Evolutionary conservation across 2,329 filamentous ascomycete genomes (phyloP), one percentile per base, ranked within the genome.

Genomic region (Sclerotinia nivalis): DNA sequence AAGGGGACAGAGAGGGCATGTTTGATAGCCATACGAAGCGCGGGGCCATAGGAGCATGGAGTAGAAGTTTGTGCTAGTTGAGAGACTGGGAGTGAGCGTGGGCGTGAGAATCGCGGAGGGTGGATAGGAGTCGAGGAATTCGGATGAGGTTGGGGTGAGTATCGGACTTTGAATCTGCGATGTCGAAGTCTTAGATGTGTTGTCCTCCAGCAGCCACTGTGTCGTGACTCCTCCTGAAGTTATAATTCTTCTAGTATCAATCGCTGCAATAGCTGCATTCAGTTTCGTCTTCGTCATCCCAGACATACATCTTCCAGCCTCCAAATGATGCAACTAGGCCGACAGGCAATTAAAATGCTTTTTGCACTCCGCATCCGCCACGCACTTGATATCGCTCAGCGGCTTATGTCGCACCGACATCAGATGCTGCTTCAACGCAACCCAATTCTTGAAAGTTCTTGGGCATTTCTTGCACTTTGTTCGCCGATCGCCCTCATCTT

Each of bases 81-180:
- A 71, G 58, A 66, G 54, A n/a, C n/a, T n/a, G n/a, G n/a, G n/a
- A 69, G 70, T 69, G 59, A 59, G 69, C 54, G 28, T 66, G n/a
- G 70, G 49, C 47, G 66, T 71, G 66, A 66, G 66, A 43, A 68
- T 65, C 47, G 52, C 15, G 60, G 70, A 71, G 37, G 70, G n/a
- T 61, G 58, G 66, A 66, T 71, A 71, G 66, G 66, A 71, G 64
- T 56, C 68, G 49, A 70, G 68, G 50, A 71, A 71, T 66, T 71
- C 45, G 52, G 64, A 66, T 52, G 68, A 70, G 62, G 56, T 70
- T 68, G 62, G 68, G 22, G 68, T 71, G 64, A 66, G 70, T 70
- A 70, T 70, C 34, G 62, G 64, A 66, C 70, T 71, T 43, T 47
- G 61, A 71, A 60, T 70, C 64, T 70, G 64, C 52, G 64, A 71